Base-by-base conservation (phyloP, 441 rosid species). In the Erodium texanum region DNA sequence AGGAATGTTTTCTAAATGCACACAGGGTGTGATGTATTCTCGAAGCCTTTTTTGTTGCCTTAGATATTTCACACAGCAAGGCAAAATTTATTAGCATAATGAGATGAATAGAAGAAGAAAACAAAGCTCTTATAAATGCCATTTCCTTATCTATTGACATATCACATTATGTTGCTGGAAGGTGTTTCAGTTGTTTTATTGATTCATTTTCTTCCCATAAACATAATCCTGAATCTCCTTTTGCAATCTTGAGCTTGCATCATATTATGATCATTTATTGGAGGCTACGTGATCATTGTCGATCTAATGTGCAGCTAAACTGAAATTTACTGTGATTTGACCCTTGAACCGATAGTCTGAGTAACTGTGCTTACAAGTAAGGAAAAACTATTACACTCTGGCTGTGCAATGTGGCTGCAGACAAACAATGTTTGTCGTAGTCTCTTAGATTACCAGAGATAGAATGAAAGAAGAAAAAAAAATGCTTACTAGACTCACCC, bases 41-140 rank as follows among this genome's bases (percentile, higher is more conserved):
- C 41, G 10, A 68, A 56, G 41, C 64, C 2, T 32, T 48, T 64
- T 64, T 48, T 27, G 9, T 41, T 59, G 36, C 66, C 24, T 19
- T 48, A 34, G 23, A 73, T 68, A 14, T 48, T 16, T 18, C 18
- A 11, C 32, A 50, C 24, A 19, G 48, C 19, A 2, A 50, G n/a
- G n/a, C 15, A 12, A 22, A 12, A 61, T 23, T 61, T 36, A 24
- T 61, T 23, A 65, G 65, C 52, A 34, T 54, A 43, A 18, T 66
- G 34, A 65, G 70, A 73, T 32, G 59, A 56, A 67, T 22, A 62
- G 43, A 12, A 20, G 70, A 24, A 3, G 32, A 61, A 12, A 0
- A 2, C 34, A 18, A 24, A 61, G 64, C 64, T 61, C 64, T 58
- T 22, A 58, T 0, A 58, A 22, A 12, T 12, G 14, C 64, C 27